These are phyloP conservation scores for Vaccinium corymbosum DNA, from an alignment of 148 eudicot species.

Conservation along the genomic window DNA sequence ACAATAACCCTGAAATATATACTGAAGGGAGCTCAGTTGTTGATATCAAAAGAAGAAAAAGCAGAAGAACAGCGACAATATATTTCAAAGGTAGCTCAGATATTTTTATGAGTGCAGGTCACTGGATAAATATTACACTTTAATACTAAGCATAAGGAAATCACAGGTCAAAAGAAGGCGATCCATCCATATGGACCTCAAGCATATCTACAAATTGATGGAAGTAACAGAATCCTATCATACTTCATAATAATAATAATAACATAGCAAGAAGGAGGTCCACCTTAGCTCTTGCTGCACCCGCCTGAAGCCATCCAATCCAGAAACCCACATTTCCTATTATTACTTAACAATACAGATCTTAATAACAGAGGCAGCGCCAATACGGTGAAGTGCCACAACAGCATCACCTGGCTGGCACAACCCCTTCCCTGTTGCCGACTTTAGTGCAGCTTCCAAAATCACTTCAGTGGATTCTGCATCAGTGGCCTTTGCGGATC, in stretches of 20 bases:
- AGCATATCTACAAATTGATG: not conserved
- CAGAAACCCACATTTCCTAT: not conserved
- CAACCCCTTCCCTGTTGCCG: slow-evolving; percentile 53
- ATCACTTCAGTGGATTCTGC: slow-evolving; percentile 87
- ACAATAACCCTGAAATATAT: not conserved
- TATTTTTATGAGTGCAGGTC: not conserved
- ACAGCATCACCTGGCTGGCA: slow-evolving; percentile 68
- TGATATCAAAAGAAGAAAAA: not conserved
- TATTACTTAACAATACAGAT: slow-evolving; percentile 69
- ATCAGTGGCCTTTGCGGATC: slow-evolving; percentile 88
- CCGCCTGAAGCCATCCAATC: not conserved
- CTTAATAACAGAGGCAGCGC: slow-evolving; percentile 83
- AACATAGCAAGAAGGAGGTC: not conserved
- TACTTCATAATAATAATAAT: not conserved
- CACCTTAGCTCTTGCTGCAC: not conserved
- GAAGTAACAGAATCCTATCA: not conserved
- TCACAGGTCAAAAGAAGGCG: not conserved
- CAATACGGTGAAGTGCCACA: slow-evolving; percentile 81
- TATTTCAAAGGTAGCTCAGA: not conserved
- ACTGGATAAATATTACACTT: not conserved
- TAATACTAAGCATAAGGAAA: not conserved
- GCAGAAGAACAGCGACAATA: not conserved
- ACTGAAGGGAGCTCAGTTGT: not conserved
- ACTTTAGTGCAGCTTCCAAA: slow-evolving; percentile 65
- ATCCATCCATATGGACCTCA: not conserved